Conservation (phyloP, 1,139 yeast species). For the Waltiozyma sp. region DNA sequence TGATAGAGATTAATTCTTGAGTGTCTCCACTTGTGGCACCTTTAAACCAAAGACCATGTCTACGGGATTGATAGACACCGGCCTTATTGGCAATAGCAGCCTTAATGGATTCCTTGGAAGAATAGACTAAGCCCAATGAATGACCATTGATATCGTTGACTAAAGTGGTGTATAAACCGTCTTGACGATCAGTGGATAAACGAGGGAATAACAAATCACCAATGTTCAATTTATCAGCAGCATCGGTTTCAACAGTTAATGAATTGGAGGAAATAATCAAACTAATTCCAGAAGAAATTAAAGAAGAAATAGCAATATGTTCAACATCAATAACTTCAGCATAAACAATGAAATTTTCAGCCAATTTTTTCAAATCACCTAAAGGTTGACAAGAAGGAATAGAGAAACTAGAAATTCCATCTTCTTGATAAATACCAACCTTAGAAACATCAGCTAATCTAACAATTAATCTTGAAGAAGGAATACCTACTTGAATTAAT, state of each 20-base stretch:
- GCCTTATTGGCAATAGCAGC: slow-evolving; percentile 73
- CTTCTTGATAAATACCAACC: slow-evolving; percentile 3
- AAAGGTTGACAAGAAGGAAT: slow-evolving; percentile 16
- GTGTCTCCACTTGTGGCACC: slow-evolving; percentile 95
- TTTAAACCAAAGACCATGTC: slow-evolving; percentile 87
- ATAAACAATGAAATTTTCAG: slow-evolving; percentile 36
- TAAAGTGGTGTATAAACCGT: slow-evolving; percentile 75
- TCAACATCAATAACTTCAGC: slow-evolving; percentile 16
- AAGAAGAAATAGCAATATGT: slow-evolving; percentile 16
- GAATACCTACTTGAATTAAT: slow-evolving; percentile 43
- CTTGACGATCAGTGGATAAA: slow-evolving; percentile 72
- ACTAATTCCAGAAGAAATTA: slow-evolving; percentile 31
- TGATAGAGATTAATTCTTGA: slow-evolving; percentile 56
- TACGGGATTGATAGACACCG: slow-evolving; percentile 92
- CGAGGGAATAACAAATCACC: slow-evolving; percentile 43
- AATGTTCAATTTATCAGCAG: slow-evolving; percentile 30
- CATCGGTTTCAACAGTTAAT: slow-evolving; percentile 28
- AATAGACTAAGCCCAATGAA: slow-evolving; percentile 84
- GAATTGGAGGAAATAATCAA: slow-evolving; percentile 34
- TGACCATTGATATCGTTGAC: slow-evolving; percentile 59
- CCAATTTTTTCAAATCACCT: slow-evolving; percentile 15
- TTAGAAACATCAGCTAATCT: slow-evolving; percentile 6
- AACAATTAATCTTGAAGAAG: slow-evolving; percentile 24
- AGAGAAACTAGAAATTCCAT: slow-evolving; percentile 9
- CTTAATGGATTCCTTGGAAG: slow-evolving; percentile 68